Conservation (phyloP, 768 basidiomycete species). For the Mycena latifolia region DNA sequence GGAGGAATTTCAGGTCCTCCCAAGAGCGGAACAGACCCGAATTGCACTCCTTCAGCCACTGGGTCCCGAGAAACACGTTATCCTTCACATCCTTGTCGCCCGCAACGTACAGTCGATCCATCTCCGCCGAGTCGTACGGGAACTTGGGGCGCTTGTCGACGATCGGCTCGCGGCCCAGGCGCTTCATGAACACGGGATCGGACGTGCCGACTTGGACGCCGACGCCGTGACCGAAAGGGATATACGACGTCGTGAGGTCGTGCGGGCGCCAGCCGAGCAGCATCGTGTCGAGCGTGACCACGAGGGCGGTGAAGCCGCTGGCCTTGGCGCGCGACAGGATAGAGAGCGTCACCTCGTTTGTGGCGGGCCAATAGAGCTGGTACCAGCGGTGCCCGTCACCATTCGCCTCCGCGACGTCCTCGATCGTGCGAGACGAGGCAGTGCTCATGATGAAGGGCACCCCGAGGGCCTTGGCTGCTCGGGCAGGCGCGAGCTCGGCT, state of each 20-base stretch:
- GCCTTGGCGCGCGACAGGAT: too few relatives aligned
- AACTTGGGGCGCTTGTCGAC: slow-evolving; percentile 57
- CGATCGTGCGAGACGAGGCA: slow-evolving; percentile 78
- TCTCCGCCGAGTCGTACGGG: slow-evolving; percentile 67
- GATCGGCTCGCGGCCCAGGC: slow-evolving; percentile 60
- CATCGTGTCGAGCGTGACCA: slow-evolving; percentile 87
- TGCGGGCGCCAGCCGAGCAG: slow-evolving; percentile 81
- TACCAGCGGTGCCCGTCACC: slow-evolving; percentile 81
- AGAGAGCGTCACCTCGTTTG: too few relatives aligned
- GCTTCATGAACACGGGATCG: slow-evolving; percentile 85
- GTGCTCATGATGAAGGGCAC: slow-evolving; percentile 84
- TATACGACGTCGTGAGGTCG: slow-evolving; percentile 73
- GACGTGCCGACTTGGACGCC: slow-evolving; percentile 77
- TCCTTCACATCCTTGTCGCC: slow-evolving; percentile 63
- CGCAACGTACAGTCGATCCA: slow-evolving; percentile 53
- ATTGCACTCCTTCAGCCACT: slow-evolving; percentile 74
- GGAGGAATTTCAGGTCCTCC: slow-evolving; percentile 78
- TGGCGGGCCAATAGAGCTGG: slow-evolving; percentile 89
- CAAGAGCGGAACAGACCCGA: slow-evolving; percentile 75
- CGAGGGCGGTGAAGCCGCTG: too few relatives aligned
- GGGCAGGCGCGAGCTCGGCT: slow-evolving; percentile 78
- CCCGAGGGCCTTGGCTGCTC: slow-evolving; percentile 70
- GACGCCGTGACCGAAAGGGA: slow-evolving; percentile 76
- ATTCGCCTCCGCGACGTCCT: slow-evolving; percentile 81
- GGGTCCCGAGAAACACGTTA: slow-evolving; percentile 62